These are phyloP conservation scores for Exophiala sp. DNA, from an alignment of 2,329 filamentous ascomycete species.

Conservation along the genomic window DNA sequence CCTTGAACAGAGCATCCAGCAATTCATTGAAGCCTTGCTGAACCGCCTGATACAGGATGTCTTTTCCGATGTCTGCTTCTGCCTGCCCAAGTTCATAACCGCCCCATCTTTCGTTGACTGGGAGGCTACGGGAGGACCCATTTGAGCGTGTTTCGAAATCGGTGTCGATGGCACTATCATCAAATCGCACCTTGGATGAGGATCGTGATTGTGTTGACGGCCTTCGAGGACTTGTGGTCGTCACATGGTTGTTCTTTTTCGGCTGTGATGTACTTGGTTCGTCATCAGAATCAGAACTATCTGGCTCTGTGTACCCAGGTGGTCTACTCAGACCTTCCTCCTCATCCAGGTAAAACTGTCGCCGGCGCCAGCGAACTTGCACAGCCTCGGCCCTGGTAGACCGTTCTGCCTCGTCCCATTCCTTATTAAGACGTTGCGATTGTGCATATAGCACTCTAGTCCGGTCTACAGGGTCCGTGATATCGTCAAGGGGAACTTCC, in stretches of 20 bases:
- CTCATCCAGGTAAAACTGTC: slow-evolving; percentile 77
- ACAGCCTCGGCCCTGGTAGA: slow-evolving; percentile 42
- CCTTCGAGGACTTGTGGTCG: slow-evolving; percentile 27
- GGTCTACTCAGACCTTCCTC: slow-evolving; percentile 69
- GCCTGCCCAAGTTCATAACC: slow-evolving; percentile 72
- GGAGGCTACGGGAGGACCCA: slow-evolving; percentile 64
- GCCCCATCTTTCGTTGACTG: slow-evolving; percentile 63
- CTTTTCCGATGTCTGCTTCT: slow-evolving; percentile 75
- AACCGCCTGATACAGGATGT: slow-evolving; percentile 84
- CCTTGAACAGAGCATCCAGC: slow-evolving; percentile 76
- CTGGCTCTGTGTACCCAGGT: slow-evolving; percentile 50
- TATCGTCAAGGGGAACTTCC: slow-evolving; percentile 38
- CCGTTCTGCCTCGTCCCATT: slow-evolving; percentile 35
- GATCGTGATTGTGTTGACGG: slow-evolving; percentile 59
- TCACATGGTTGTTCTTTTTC: slow-evolving; percentile 8
- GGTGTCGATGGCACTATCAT: slow-evolving; percentile 58
- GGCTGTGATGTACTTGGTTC: slow-evolving; percentile 31
- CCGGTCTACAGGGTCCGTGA: slow-evolving; percentile 40
- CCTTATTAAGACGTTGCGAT: slow-evolving; percentile 37
- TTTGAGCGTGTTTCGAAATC: slow-evolving; percentile 68
- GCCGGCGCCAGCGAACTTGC: slow-evolving; percentile 67
- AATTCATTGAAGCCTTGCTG: slow-evolving; percentile 92
- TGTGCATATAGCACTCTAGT: slow-evolving; percentile 37
- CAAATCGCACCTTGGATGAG: slow-evolving; percentile 72
- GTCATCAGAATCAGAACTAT: slow-evolving; percentile 35